Percentiles rank a stretch among this genome's conserved stretches.
phyloP scores from a whole-genome alignment of 768 basidiomycete species.

The Dendrothele bispora region DNA sequence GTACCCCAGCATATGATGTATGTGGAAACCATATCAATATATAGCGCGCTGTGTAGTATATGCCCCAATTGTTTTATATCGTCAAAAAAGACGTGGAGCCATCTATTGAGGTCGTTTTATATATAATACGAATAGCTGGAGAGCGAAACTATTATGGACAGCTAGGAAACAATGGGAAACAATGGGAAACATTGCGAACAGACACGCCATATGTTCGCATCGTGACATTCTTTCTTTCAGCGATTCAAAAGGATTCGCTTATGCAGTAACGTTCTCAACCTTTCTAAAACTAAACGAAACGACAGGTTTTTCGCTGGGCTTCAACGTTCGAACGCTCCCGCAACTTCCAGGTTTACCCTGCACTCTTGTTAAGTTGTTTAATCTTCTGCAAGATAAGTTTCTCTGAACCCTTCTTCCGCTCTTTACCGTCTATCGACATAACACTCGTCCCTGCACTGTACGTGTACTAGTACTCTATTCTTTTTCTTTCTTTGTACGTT shows the following conservation, averaged over 20 bases:
- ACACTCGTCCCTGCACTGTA: too few relatives aligned
- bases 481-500: too few relatives aligned
- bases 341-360: too few relatives aligned
- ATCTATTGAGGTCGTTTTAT: background rate
- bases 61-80: background rate
- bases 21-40: background rate
- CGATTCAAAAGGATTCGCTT: background rate
- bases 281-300: background rate
- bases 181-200: background rate
- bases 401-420: too few relatives aligned
- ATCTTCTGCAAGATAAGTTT: too few relatives aligned
- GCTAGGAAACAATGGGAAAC: background rate
- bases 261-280: background rate
- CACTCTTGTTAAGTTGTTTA: too few relatives aligned
- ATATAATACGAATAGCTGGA: background rate
- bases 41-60: background rate
- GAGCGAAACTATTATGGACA: too few relatives aligned
- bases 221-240: background rate
- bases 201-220: background rate
- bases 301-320: background rate
- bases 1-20: background rate
- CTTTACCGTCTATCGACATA: too few relatives aligned
- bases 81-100: background rate
- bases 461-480: too few relatives aligned
- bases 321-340: too few relatives aligned